Percentiles rank a stretch among this genome's conserved stretches.
Conservation (phyloP, 352 stramenopile genomes). For the Phytophthora fragariaefolia region DNA sequence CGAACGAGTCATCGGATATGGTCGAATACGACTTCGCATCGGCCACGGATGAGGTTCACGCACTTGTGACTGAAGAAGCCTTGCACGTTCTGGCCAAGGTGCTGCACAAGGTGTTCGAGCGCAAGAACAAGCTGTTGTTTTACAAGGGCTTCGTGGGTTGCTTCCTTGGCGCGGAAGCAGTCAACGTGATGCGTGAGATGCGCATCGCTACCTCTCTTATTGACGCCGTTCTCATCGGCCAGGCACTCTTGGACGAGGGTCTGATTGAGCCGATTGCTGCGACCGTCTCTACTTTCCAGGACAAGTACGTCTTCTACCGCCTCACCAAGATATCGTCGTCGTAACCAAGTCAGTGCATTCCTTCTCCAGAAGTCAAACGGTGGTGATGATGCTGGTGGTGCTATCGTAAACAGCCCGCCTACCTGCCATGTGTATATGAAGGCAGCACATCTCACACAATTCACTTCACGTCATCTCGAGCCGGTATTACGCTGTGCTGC, state of each 20-base stretch:
- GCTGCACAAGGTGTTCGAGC: conserved; percentile 84
- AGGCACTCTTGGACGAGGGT: conserved; percentile 79
- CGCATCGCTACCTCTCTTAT: conserved; percentile 73
- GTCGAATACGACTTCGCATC: conserved; percentile 81
- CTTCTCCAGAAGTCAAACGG: conserved; percentile 3
- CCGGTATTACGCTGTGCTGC: neutral
- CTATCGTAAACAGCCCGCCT: neutral
- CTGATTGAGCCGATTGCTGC: conserved; percentile 82
- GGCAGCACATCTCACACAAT: conserved; percentile 15
- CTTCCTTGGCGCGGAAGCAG: conserved; percentile 83
- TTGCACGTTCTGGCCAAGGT: conserved; percentile 69
- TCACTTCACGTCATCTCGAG: conserved; percentile 13
- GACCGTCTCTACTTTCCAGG: conserved; percentile 78
- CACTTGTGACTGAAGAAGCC: conserved; percentile 82
- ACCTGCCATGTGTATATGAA: conserved; percentile 28
- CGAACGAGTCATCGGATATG: conserved; percentile 56
- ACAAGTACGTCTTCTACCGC: conserved; percentile 90
- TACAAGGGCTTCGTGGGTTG: conserved; percentile 88
- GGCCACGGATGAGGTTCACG: conserved; percentile 81
- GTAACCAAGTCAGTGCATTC: conserved; percentile 36
- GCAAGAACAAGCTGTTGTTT: conserved; percentile 89
- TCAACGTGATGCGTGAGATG: conserved; percentile 86
- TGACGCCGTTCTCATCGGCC: conserved; percentile 83
- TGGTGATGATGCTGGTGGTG: conserved; percentile 16
- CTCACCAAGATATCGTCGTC: conserved; percentile 54